These are phyloP conservation scores for Mediolabrus comicus DNA, from an alignment of 108 stramenopile genomes.

Conservation along the genomic window DNA sequence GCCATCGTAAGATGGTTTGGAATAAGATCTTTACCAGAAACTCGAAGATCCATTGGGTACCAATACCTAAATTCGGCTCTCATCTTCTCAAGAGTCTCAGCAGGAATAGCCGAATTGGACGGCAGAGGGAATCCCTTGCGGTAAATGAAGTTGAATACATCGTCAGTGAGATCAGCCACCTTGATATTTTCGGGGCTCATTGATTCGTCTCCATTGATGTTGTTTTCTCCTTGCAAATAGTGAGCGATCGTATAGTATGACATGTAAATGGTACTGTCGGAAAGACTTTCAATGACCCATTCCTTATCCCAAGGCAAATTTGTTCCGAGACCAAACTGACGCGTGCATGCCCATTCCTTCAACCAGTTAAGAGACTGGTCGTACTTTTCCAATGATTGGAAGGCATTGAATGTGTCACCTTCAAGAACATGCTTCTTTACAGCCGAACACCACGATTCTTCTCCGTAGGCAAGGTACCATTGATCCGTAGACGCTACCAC, in stretches of 20 bases:
- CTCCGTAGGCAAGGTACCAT: conserved; percentile 90
- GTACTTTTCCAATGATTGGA: conserved; percentile 82
- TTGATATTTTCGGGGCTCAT: conserved; percentile 82
- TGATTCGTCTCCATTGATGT: conserved; percentile 82
- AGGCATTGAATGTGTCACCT: conserved; percentile 86
- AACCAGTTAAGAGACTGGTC: conserved; percentile 92
- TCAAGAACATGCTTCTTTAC: conserved; percentile 89
- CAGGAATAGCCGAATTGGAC: conserved; percentile 63
- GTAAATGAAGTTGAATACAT: conserved; percentile 95
- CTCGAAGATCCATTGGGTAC: conserved; percentile 98
- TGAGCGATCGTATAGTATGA: conserved; percentile 97
- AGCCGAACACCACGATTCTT: conserved; percentile 62
- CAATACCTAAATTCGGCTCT: conserved; percentile 89
- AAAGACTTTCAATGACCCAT: conserved; percentile 97
- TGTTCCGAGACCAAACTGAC: conserved; percentile 97
- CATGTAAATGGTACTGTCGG: conserved; percentile 99
- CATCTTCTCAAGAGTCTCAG: conserved; percentile 79
- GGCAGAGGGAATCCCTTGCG: conserved; percentile 73
- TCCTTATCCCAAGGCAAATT: conserved; percentile 94
- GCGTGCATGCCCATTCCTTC: conserved; percentile 98
- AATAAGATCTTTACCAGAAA: conserved; percentile 96
- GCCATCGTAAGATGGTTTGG: conserved; percentile 99
- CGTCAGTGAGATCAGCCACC: conserved; percentile 80
- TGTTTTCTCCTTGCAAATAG: conserved; percentile 87
- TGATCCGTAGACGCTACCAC: conserved; percentile 98